phyloP scores from a whole-genome alignment of 306 rosid species.

The Elaeagnus macrophylla region DNA sequence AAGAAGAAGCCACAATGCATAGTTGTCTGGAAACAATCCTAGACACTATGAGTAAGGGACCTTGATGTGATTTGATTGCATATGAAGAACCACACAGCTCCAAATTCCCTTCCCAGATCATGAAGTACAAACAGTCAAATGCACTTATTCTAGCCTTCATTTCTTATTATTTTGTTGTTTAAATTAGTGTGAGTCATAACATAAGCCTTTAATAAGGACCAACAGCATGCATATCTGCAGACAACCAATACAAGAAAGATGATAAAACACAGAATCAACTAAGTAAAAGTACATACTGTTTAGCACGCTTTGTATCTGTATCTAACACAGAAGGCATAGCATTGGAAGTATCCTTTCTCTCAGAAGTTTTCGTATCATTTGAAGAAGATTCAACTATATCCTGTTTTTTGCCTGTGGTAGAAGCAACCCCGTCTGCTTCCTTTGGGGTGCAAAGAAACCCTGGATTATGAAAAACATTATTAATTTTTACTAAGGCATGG shows the following conservation, averaged over 20 bases:
- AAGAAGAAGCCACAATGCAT: no score
- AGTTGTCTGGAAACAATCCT: no score
- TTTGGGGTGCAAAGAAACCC: slow-evolving; percentile 47
- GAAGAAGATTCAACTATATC: slow-evolving; percentile 48
- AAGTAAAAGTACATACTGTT: slow-evolving; percentile 59
- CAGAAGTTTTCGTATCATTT: slow-evolving; percentile 54
- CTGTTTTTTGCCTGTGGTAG: slow-evolving; percentile 41
- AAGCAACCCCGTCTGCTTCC: slow-evolving; percentile 57
- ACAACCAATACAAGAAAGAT: neutral
- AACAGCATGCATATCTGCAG: neutral
- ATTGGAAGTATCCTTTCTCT: slow-evolving; percentile 57
- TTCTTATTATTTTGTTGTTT: no score
- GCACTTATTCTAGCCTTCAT: no score
- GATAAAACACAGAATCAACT: neutral
- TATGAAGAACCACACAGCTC: no score
- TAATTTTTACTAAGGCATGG: slow-evolving; percentile 51
- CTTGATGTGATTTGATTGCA: no score
- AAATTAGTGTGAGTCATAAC: no score
- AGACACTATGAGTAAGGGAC: no score
- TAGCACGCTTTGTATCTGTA: slow-evolving; percentile 88
- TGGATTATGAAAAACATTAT: slow-evolving; percentile 45
- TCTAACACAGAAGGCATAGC: slow-evolving; percentile 60
- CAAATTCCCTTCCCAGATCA: no score
- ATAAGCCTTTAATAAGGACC: neutral
- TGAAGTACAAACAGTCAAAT: no score